Percentiles rank a stretch among this genome's conserved stretches.
Evolutionary conservation across 2,329 filamentous ascomycete species (phyloP).

Genomic region (Pezicula neosporulosa): DNA sequence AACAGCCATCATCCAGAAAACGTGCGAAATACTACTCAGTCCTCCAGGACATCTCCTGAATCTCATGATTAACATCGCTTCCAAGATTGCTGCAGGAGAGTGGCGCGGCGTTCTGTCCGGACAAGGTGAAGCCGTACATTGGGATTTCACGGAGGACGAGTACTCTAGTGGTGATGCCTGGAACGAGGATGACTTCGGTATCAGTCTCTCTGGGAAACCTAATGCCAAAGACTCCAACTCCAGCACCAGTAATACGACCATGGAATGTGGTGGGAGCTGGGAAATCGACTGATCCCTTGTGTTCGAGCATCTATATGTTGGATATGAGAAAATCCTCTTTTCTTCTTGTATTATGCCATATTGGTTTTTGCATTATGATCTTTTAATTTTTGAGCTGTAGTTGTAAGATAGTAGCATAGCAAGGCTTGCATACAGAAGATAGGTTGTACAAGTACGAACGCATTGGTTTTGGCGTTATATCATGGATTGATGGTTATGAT

Average conservation of each 20-base stretch:
- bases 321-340: too few species aligned
- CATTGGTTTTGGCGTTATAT: too few species aligned
- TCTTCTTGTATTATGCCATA: too few species aligned
- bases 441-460: too few species aligned
- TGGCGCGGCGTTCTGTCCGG: constrained; percentile 59
- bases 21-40: constrained; percentile 70
- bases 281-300: constrained; percentile 13
- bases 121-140: constrained; percentile 51
- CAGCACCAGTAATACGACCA: too few species aligned
- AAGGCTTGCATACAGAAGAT: too few species aligned
- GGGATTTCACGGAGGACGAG: constrained; percentile 49
- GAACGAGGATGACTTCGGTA: constrained; percentile 56
- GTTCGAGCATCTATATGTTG: too few species aligned
- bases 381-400: too few species aligned
- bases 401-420: too few species aligned
- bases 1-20: constrained; percentile 69
- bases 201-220: constrained; percentile 20
- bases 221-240: not conserved
- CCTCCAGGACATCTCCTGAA: constrained; percentile 77
- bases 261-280: constrained; percentile 13
- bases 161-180: constrained; percentile 46
- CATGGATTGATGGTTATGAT: too few species aligned
- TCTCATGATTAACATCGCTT: constrained; percentile 78
- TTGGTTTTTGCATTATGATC: too few species aligned
- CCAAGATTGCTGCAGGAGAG: constrained; percentile 64